Evolutionary conservation across 805 yeast genomes (phyloP), one percentile per base, ranked within the genome.

Genomic region (Metschnikowia amazonensis): DNA sequence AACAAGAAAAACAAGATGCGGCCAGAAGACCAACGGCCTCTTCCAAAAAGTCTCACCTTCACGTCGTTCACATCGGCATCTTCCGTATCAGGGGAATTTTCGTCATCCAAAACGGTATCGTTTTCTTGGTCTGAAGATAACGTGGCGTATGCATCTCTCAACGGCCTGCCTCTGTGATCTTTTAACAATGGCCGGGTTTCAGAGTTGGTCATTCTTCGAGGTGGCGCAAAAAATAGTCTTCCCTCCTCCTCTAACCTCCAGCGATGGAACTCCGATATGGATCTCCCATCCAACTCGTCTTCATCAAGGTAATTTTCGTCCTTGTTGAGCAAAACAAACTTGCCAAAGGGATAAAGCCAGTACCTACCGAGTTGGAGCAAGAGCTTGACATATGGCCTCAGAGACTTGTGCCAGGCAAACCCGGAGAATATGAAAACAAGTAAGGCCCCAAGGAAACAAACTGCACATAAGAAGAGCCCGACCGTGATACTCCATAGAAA

Each of bases 11-110:
- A 92, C 10, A 83, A 60, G 21, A 92, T 75, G 51, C 98, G 75
- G 1, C 96, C 96, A 16, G 82, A 60, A 14, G 84, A 82, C 98
- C 98, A 94, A 53, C 81, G 70, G 30, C 98, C 98, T 62, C 98
- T 76, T 29, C 98, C 98, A 62, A 94, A 92, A 41, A 80, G 71
- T 48, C 98, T 75, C 18, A 64, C 61, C 62, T 70, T 66, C 60
- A 79, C 62, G 55, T 65, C 69, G 46, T 55, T 48, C 5, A 43
- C 32, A 18, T 56, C 60, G 34, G 29, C 51, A 37, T 58, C 55
- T 10, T 45, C 51, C 23, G 49, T 52, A 9, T 39, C 43, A 16
- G 56, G 42, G 7, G 36, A 39, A 5, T 39, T 48, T 3, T 47
- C 60, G 6, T 51, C 60, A 9, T 54, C 63, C 10, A 46, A 49